Base-by-base conservation (phyloP, 2,329 filamentous ascomycete genomes). In the Alternaria brassicae region DNA sequence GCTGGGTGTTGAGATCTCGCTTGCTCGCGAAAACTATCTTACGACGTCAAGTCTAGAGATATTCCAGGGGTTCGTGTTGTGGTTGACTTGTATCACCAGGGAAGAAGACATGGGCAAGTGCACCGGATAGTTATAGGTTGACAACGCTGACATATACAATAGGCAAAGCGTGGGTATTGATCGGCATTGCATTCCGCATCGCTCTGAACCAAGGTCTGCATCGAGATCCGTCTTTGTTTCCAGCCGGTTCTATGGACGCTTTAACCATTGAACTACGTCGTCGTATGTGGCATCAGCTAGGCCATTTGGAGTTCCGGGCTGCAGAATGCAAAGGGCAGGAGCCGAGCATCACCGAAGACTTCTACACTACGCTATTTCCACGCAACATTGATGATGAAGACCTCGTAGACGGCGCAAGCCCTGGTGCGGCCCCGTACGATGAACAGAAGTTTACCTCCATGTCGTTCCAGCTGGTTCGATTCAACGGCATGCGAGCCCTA, bases 271-370 rank as follows among this genome's bases (percentile, higher is more conserved):
- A 79, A 50, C 53, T 72, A 23, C 73, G 77, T 19, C 73, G 77
- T 17, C 68, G 76, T 6, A 64, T 75, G 47, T 78, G 76, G 77
- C 71, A 77, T 66, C 76, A 78, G 45, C 59, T 79, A 32, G 76
- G 75, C 34, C 72, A 78, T 51, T 64, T 79, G 8, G 77, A 79
- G 37, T 77, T 73, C 49, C 71, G 76, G 40, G 74, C 77, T 10
- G 75, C 76, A 6, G 77, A 79, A 50, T 77, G 73, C 37, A 78
- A 77, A 61, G 77, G 77, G 2, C 76, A 78, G 55, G 77, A 79
- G 44, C 75, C 76, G 7, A 73, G 69, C 42, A 69, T 79, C 28
- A 68, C 69, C 7, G 76, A 77, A 34, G 76, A 78, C 23, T 74
- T 75, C 44, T 79, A 77, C 51, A 79, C 77, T 10, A 77, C 77